A percentile compares a stretch with the other conserved stretches of the same genome.
These are phyloP conservation scores for Vanrija humicola DNA, from an alignment of 1,284 basidiomycete species.

Conservation along the genomic window DNA sequence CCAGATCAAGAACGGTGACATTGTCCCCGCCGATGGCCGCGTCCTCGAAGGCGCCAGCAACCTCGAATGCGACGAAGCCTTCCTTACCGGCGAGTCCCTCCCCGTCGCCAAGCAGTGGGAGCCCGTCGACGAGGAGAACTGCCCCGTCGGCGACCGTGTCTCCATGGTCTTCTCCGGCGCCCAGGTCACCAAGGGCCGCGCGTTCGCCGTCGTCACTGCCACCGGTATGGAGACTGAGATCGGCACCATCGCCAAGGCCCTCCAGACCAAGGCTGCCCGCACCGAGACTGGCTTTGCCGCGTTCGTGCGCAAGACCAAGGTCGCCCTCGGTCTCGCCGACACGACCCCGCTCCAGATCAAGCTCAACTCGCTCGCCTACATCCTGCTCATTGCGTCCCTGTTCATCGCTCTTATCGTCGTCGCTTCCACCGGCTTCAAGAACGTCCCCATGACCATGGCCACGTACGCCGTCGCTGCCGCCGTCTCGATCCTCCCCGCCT, in stretches of 20 bases:
- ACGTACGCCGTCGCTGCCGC: conserved; percentile 54
- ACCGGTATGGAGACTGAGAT: conserved; percentile 67
- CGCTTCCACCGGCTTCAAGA: conserved; percentile 54
- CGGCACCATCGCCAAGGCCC: conserved; percentile 57
- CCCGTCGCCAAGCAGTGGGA: conserved; percentile 60
- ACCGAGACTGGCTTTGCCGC: conserved; percentile 42
- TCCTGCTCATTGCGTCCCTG: conserved; percentile 57
- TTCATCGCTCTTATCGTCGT: conserved; percentile 61
- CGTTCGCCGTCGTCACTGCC: conserved; percentile 57
- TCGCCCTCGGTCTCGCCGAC: conserved; percentile 50
- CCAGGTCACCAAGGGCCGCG: conserved; percentile 64
- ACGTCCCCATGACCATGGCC: conserved; percentile 49
- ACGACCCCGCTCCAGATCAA: conserved; percentile 63
- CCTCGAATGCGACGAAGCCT: conserved; percentile 61
- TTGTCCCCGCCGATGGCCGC: conserved; percentile 59
- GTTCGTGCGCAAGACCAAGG: conserved; percentile 46
- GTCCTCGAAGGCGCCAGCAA: conserved; percentile 51
- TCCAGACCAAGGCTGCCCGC: conserved; percentile 47
- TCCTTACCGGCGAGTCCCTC: conserved; percentile 67
- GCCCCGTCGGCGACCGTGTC: conserved; percentile 54
- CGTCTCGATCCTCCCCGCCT: conserved; percentile 56
- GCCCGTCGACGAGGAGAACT: conserved; percentile 46
- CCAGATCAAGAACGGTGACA: conserved; percentile 57
- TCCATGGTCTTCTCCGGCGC: conserved; percentile 57
- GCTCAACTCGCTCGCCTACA: conserved; percentile 58